These are phyloP conservation scores for Rauvolfia tetraphylla DNA, from an alignment of 257 asterid genomes.

Conservation along the genomic window DNA sequence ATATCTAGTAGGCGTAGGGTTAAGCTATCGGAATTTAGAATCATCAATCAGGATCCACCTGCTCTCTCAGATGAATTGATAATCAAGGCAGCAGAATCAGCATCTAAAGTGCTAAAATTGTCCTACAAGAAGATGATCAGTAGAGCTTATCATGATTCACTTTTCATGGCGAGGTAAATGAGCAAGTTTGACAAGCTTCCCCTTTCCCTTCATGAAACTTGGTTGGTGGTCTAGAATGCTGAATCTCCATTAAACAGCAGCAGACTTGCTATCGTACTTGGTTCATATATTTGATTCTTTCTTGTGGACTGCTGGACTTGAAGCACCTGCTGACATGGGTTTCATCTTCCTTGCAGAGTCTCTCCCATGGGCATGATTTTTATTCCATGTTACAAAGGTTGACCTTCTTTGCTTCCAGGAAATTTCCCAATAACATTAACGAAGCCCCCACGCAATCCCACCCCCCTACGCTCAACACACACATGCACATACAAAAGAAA, in stretches of 20 bases:
- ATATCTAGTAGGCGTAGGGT: slow-evolving; percentile 59
- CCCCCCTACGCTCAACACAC: neutral
- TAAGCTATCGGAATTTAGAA: slow-evolving; percentile 65
- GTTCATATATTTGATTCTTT: neutral
- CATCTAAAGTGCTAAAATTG: slow-evolving; percentile 65
- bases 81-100: slow-evolving; percentile 68
- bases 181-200: neutral
- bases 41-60: slow-evolving; percentile 95
- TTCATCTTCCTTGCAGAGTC: slow-evolving; percentile 47
- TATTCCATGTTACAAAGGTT: slow-evolving; percentile 97
- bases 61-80: slow-evolving; percentile 65
- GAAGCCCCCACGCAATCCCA: neutral
- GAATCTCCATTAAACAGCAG: neutral
- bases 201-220: neutral
- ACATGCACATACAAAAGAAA: too few species aligned
- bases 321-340: slow-evolving; percentile 12
- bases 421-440: neutral
- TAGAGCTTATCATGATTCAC: slow-evolving; percentile 92
- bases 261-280: neutral
- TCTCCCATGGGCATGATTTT: slow-evolving; percentile 97
- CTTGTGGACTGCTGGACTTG: neutral
- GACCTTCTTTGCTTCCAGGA: neutral
- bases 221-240: neutral
- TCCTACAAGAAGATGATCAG: slow-evolving; percentile 90
- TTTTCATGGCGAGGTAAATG: slow-evolving; percentile 90